These are phyloP conservation scores for Trichoderma aggressivum DNA, from an alignment of 2,329 filamentous ascomycete species.

Conservation along the genomic window DNA sequence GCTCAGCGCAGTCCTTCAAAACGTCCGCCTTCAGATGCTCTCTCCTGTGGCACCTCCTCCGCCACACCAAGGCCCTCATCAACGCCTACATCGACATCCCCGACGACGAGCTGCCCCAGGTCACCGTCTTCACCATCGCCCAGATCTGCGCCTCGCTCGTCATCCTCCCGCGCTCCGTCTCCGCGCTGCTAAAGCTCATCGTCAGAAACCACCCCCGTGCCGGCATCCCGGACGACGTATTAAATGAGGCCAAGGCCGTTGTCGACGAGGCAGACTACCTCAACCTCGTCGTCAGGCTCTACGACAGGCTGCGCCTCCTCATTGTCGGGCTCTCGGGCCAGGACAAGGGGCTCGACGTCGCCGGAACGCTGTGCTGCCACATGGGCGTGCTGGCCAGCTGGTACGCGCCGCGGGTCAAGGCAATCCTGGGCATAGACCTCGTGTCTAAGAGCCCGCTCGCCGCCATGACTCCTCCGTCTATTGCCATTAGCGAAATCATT, in stretches of 20 bases:
- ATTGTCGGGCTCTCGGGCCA: background rate
- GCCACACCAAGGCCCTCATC: constrained; percentile 10
- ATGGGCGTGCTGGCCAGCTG: constrained; percentile 5
- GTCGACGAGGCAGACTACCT: constrained; percentile 16
- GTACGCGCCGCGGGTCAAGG: background rate
- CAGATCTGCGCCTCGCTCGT: constrained; percentile 10
- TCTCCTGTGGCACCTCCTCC: constrained; percentile 16
- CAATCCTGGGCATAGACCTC: constrained; percentile 3
- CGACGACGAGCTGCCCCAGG: background rate
- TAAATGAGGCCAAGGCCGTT: constrained; percentile 7
- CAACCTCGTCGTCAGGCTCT: background rate
- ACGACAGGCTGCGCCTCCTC: constrained; percentile 5
- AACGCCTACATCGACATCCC: constrained; percentile 5
- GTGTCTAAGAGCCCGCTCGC: background rate
- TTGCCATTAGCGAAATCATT: background rate
- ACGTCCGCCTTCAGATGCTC: background rate
- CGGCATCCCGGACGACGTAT: background rate
- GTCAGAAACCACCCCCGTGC: background rate
- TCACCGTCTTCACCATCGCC: constrained; percentile 8
- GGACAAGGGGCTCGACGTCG: constrained; percentile 2
- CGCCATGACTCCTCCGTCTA: background rate
- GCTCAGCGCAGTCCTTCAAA: background rate
- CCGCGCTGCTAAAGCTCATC: constrained; percentile 4
- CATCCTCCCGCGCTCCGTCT: constrained; percentile 5
- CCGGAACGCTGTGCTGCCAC: constrained; percentile 1